Conservation (phyloP, 768 basidiomycete species). For the Trametes gibbosa region DNA sequence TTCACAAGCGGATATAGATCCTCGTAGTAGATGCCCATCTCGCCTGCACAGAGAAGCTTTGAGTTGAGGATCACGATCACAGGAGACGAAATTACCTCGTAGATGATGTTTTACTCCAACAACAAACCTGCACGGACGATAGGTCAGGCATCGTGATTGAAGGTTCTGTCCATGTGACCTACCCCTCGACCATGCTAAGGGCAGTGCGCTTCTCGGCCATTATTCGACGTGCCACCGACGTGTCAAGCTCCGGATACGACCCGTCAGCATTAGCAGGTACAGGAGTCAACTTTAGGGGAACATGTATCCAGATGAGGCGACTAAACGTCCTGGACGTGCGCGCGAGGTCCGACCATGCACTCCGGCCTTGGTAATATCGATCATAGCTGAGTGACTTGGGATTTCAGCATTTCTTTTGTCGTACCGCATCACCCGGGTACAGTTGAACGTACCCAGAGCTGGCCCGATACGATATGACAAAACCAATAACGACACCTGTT, state of each 20-base stretch:
- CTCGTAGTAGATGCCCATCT: constrained; percentile 59
- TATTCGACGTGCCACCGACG: constrained; percentile 34
- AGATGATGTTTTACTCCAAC: constrained; percentile 63
- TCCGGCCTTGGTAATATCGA: constrained; percentile 58
- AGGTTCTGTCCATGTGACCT: constrained; percentile 18
- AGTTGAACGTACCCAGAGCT: constrained; percentile 47
- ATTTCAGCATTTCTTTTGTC: not conserved
- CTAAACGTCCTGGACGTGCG: constrained; percentile 46
- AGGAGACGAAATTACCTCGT: constrained; percentile 41
- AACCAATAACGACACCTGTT: constrained; percentile 56
- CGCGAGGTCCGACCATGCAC: constrained; percentile 56
- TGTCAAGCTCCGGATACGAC: constrained; percentile 34
- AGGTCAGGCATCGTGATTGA: not conserved
- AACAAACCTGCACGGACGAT: constrained; percentile 40
- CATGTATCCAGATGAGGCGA: constrained; percentile 61
- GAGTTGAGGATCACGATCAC: not conserved
- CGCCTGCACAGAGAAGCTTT: constrained; percentile 35
- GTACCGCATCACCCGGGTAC: not conserved
- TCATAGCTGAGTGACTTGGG: constrained; percentile 45
- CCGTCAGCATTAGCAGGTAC: constrained; percentile 37
- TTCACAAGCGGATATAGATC: constrained; percentile 57
- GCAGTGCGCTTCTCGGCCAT: constrained; percentile 64
- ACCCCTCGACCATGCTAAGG: constrained; percentile 58
- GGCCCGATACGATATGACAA: constrained; percentile 60
- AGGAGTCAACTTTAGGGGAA: constrained; percentile 46